A percentile compares a stretch with the other conserved stretches of the same genome.
Conservation (phyloP, 352 stramenopile species). For the Globisporangium emineosum region DNA sequence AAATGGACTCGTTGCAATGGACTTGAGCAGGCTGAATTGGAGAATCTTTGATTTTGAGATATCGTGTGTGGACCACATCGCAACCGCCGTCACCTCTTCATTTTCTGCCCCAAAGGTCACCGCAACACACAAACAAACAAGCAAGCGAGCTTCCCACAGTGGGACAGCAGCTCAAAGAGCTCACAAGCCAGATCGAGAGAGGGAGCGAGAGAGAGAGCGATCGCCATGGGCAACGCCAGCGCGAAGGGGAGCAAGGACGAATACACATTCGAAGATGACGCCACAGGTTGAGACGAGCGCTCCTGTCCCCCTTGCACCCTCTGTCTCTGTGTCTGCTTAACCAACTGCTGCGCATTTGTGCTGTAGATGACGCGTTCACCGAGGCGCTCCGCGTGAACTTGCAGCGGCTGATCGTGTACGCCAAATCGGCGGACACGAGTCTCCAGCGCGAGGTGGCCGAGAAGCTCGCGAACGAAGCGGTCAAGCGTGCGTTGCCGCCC, state of each 20-base stretch:
- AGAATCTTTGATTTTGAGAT: too few species aligned
- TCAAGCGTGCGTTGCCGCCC: slow-evolving; percentile 71
- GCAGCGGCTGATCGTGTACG: slow-evolving; percentile 91
- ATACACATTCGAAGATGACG: slow-evolving; percentile 80
- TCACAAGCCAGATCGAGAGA: too few species aligned
- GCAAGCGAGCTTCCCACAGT: too few species aligned
- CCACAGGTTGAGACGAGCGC: slow-evolving; percentile 7
- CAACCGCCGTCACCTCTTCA: background rate
- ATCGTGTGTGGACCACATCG: background rate
- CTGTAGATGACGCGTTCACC: slow-evolving; percentile 83
- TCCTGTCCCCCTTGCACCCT: background rate
- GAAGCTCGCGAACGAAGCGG: slow-evolving; percentile 93
- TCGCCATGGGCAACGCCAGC: slow-evolving; percentile 49
- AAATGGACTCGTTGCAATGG: too few species aligned
- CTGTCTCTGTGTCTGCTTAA: background rate
- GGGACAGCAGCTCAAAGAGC: too few species aligned
- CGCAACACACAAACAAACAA: background rate
- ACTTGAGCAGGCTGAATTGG: too few species aligned
- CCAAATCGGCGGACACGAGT: slow-evolving; percentile 86
- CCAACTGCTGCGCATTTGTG: background rate
- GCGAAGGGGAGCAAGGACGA: slow-evolving; percentile 76
- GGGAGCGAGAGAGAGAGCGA: background rate
- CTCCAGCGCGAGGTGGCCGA: slow-evolving; percentile 92
- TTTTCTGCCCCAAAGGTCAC: slow-evolving; percentile 3
- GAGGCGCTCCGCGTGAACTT: slow-evolving; percentile 88